A percentile compares a stretch with the other conserved stretches of the same genome.
Evolutionary conservation across 192 early-diverging fungal genomes (phyloP).

Genomic region (Backusella morwellensis): DNA sequence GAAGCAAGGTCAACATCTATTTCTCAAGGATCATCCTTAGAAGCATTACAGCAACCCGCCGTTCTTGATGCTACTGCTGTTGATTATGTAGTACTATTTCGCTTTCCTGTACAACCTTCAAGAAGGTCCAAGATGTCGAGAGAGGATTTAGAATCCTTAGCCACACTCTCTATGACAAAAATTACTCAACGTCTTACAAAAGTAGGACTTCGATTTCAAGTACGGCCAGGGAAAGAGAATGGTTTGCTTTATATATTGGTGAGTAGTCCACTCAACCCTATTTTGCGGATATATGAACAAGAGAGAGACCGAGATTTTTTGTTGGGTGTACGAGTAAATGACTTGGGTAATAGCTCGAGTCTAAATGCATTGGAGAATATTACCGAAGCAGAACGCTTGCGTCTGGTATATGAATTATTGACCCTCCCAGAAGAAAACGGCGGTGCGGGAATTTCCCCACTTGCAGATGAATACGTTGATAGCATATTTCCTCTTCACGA

Average conservation of each 20-base stretch:
- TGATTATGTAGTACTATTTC: constrained; percentile 13
- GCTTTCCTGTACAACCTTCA: background rate
- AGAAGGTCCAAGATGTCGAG: background rate
- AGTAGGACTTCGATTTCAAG: constrained; percentile 64
- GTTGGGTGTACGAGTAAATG: constrained; percentile 55
- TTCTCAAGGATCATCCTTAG: background rate
- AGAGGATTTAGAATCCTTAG: constrained; percentile 34
- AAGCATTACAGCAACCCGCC: background rate
- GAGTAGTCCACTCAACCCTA: constrained; percentile 48
- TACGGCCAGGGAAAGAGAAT: constrained; percentile 50
- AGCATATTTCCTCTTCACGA: constrained; percentile 81
- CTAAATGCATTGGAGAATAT: constrained; percentile 23
- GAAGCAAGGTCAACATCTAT: background rate
- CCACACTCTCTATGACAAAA: constrained; percentile 47
- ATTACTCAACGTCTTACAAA: constrained; percentile 52
- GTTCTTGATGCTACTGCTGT: background rate
- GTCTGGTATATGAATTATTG: constrained; percentile 63
- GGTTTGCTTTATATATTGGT: constrained; percentile 64
- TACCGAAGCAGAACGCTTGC: constrained; percentile 52
- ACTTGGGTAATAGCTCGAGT: constrained; percentile 6
- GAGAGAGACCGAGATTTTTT: constrained; percentile 63
- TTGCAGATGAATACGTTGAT: constrained; percentile 53
- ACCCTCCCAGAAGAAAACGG: constrained; percentile 54
- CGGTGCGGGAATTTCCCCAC: constrained; percentile 58
- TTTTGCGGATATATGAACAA: background rate